Base-by-base conservation (phyloP, 208 protist species). In the Borovskyia barvae region DNA sequence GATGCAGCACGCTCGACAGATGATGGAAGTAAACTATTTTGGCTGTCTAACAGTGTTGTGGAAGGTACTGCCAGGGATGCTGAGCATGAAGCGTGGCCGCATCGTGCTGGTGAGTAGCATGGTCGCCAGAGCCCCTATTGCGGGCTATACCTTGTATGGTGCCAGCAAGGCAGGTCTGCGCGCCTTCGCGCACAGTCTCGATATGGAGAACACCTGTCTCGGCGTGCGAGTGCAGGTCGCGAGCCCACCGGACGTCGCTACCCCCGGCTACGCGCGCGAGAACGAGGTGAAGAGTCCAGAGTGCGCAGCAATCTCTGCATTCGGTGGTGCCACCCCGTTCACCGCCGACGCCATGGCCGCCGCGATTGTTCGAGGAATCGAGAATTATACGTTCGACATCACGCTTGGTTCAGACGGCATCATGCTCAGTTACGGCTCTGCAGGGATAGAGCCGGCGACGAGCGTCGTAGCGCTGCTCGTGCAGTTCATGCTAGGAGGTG, bases 1-100 rank as follows among this genome's bases (percentile, higher is more conserved):
- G 2, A 61, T 81, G 35, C 46, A 46, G 26, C 73, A 93, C 33
- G 85, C 75, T 1, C 49, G 74, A 48, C 33, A 62, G 29, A 87
- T 91, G 78, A 92, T 97, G 87, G 64, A 95, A 37, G 64, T 90
- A 14, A 96, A 97, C 75, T 95, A 93, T 74, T 94, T 95, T 53
- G 88, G 90, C 33, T 87, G 58, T 48, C 64, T 97, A 22, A 49
- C 77, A 40, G 42, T 93, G 39, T 49, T 81, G 40, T 82, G 83
- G 63, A 82, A 59, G 35, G 62, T 93, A 33, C 66, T 95, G 68
- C 88, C 88, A 22, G 19, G 33, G 12, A 96, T 96, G 90, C 42
- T 96, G 1, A 26, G 20, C 29, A 52, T 48, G 24, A 59, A 60
- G 29, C 26, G 55, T 3, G 86, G 86, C 3, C 84, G 88, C n/a